Conservation (phyloP, 2,329 filamentous ascomycete genomes). For the Colletotrichum australisinense region DNA sequence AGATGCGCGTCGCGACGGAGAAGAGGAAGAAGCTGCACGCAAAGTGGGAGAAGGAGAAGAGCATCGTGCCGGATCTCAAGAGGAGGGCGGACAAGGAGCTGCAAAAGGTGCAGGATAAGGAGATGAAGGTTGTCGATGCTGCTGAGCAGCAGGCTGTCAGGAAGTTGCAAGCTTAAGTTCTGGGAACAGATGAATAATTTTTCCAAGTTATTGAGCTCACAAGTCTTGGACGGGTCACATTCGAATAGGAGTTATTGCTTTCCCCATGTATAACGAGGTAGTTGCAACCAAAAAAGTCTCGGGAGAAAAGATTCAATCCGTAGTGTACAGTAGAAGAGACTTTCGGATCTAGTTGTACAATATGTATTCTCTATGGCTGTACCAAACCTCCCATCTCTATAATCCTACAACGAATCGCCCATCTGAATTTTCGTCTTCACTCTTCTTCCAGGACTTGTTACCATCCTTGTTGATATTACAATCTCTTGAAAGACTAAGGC, state of each 20-base stretch:
- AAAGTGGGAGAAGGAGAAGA: constrained; percentile 51
- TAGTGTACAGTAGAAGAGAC: constrained; percentile 27
- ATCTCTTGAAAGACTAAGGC: not conserved
- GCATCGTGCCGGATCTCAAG: constrained; percentile 59
- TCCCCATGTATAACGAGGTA: not conserved
- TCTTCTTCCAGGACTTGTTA: not conserved
- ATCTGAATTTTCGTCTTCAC: not conserved
- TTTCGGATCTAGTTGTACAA: constrained; percentile 30
- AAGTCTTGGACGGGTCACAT: too few species aligned
- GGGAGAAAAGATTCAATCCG: not conserved
- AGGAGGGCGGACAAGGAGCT: constrained; percentile 59
- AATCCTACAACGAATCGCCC: constrained; percentile 20
- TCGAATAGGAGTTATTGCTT: not conserved
- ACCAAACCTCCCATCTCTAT: not conserved
- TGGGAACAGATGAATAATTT: too few species aligned
- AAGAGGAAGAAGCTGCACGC: constrained; percentile 59
- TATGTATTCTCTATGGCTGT: constrained; percentile 6
- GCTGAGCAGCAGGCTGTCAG: constrained; percentile 61
- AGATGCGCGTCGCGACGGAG: constrained; percentile 59
- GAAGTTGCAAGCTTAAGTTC: constrained; percentile 45
- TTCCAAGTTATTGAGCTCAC: too few species aligned
- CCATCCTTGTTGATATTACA: not conserved
- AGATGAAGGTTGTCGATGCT: constrained; percentile 61
- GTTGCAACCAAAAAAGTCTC: not conserved
- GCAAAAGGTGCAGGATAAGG: constrained; percentile 63